Evolutionary conservation across 768 basidiomycete genomes (phyloP).

Genomic region (Tylopilus balloui): DNA sequence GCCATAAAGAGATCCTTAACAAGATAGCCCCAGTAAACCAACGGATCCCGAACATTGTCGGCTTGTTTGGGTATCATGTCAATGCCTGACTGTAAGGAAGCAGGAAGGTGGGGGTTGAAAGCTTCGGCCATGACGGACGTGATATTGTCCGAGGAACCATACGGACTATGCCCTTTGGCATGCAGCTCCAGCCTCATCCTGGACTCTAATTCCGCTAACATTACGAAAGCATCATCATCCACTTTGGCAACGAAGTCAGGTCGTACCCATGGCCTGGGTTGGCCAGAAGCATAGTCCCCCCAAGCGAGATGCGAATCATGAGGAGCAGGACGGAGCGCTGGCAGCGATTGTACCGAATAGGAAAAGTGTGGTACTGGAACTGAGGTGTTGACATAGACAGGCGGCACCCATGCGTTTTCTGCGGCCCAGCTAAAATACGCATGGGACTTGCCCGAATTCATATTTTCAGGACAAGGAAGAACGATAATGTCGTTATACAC

Average conservation of each 20-base stretch:
- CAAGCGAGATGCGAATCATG: constrained; percentile 67
- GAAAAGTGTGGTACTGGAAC: constrained; percentile 48
- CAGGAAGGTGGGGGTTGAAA: not conserved
- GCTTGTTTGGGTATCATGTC: constrained; percentile 7
- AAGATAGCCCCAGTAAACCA: constrained; percentile 87
- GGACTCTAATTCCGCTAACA: constrained; percentile 92
- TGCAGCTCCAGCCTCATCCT: constrained; percentile 77
- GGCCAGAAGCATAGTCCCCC: constrained; percentile 41
- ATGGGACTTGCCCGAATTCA: constrained; percentile 93
- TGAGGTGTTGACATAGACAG: constrained; percentile 52
- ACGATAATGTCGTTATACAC: constrained; percentile 85
- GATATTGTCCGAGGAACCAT: constrained; percentile 12
- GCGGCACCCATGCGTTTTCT: constrained; percentile 86
- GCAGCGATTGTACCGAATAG: constrained; percentile 56
- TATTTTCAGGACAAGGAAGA: constrained; percentile 84
- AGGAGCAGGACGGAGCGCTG: constrained; percentile 58
- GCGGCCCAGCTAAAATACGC: constrained; percentile 93
- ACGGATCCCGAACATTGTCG: constrained; percentile 46
- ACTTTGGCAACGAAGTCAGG: constrained; percentile 93
- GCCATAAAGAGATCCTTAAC: constrained; percentile 94
- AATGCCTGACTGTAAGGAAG: not conserved
- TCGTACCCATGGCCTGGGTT: constrained; percentile 63
- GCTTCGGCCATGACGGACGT: constrained; percentile 3
- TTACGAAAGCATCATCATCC: constrained; percentile 94
- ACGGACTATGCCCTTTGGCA: constrained; percentile 30